Conservation (phyloP, 495 filamentous ascomycete species). For the Hapsidospora chrysogenum region DNA sequence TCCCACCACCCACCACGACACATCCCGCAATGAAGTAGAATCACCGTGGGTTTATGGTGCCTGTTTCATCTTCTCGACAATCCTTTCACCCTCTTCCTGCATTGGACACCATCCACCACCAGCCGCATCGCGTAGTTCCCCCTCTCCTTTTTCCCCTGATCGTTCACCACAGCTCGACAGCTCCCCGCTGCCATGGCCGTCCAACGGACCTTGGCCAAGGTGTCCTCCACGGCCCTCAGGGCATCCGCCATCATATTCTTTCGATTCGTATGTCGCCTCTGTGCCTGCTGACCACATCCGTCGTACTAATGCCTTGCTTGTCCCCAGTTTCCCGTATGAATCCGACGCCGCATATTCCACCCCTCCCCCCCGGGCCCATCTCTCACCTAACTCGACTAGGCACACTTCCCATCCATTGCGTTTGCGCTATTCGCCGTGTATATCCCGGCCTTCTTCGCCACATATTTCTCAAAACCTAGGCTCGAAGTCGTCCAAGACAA, state of each 20-base stretch:
- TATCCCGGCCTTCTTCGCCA: slow-evolving; percentile 45
- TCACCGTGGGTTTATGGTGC: no score
- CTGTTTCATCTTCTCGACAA: no score
- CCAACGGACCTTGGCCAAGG: slow-evolving; percentile 13
- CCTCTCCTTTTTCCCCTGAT: no score
- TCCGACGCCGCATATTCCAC: slow-evolving; percentile 6
- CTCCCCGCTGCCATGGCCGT: slow-evolving; percentile 6
- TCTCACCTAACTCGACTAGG: slow-evolving; percentile 3
- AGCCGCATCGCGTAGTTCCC: no score
- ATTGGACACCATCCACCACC: no score
- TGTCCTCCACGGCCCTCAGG: slow-evolving; percentile 41
- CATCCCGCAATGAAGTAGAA: no score
- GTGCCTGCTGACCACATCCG: no score
- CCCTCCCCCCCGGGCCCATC: slow-evolving; percentile 1
- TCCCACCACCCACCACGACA: no score
- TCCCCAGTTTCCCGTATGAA: slow-evolving; percentile 46
- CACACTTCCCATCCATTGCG: slow-evolving; percentile 36
- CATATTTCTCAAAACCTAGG: slow-evolving; percentile 36
- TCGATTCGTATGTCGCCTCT: slow-evolving; percentile 76
- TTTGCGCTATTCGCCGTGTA: slow-evolving; percentile 61
- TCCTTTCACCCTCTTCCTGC: no score
- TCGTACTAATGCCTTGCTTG: no score
- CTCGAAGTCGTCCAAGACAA: slow-evolving; percentile 46
- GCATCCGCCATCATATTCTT: slow-evolving; percentile 56
- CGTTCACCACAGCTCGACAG: background rate